Base-by-base conservation (phyloP, 2,329 filamentous ascomycete species). In the Colletotrichum sp. region DNA sequence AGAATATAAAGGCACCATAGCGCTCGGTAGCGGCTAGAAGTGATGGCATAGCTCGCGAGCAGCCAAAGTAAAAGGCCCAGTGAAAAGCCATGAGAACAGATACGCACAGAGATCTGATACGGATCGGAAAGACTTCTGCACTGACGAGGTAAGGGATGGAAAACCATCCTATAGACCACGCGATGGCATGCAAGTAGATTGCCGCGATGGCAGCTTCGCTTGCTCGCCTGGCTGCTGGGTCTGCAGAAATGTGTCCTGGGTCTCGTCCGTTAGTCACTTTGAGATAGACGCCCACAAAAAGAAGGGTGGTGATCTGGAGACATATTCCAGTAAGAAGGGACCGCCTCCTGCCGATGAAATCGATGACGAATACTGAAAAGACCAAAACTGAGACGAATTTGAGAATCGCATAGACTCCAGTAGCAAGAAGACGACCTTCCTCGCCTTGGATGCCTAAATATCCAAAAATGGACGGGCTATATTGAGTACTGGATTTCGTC, bases 131-230 rank as follows among this genome's bases (percentile, higher is more conserved):
- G 1, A 87, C 83, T 78, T 88, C 86, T 1, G 86, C 84, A 4
- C 84, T 85, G n/a, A 88, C 82, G 4, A 87, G 79, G 67, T 88
- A 88, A 6, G 86, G 86, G 16, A 87, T 85, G 0, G 82, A 83
- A 75, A 87, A 87, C 85, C 85, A 88, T 1, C 87, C 86, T n/a
- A 88, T 84, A 0, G 85, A 86, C 85, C 86, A 88, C 1, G 83
- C 86, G 7, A 87, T 79, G 10, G 86, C 86, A 18, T 84, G 83
- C 24, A 88, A 66, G 77, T 87, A 88, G 6, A 88, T 87, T 32
- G 84, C 83, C 0, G 84, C 84, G 36, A 88, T 87, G 1, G 86
- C 85, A 2, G 81, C 85, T 1, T 82, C 83, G 65, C 81, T 83
- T 2, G 85, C 85, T 9, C 79, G 76, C 66, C 83, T 81, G 0